Evolutionary conservation across 2,329 filamentous ascomycete genomes (phyloP).

Genomic region (Calonectria pseudoturangicola): DNA sequence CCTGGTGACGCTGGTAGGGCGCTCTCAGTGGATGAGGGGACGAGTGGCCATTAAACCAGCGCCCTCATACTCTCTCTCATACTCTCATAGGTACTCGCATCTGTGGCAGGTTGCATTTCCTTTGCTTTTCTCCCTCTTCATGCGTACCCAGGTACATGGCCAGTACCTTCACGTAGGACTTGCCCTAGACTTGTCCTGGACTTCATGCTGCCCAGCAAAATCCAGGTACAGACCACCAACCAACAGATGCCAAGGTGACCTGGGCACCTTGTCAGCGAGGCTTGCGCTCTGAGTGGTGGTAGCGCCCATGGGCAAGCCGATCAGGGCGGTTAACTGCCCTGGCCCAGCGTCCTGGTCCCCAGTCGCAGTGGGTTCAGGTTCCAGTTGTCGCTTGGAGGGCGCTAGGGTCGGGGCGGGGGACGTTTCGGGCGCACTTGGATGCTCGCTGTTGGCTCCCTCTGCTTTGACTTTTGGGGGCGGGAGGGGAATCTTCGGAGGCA

Average conservation of each 20-base stretch:
- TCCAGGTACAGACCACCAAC: conserved; percentile 28
- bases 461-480: conserved; percentile 29
- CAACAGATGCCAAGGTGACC: conserved; percentile 18
- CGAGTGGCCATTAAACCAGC: not conserved
- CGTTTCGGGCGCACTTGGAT: conserved; percentile 39
- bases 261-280: conserved; percentile 19
- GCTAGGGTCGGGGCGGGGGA: conserved; percentile 43
- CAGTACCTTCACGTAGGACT: conserved; percentile 17
- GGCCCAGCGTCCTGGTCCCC: conserved; percentile 30
- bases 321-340: conserved; percentile 35
- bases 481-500: conserved; percentile 28
- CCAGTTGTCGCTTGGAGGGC: conserved; percentile 43
- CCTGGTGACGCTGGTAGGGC: conserved; percentile 15
- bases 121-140: too few relatives aligned
- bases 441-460: conserved; percentile 30
- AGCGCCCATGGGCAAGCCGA: conserved; percentile 10
- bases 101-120: not conserved
- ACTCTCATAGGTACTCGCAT: not conserved
- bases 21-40: conserved; percentile 20
- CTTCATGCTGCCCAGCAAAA: conserved; percentile 19
- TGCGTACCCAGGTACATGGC: not conserved
- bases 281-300: conserved; percentile 31
- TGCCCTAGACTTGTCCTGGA: not conserved
- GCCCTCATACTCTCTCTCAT: not conserved
- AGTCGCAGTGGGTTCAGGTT: conserved; percentile 29